Base-by-base conservation (phyloP, 257 asterid genomes). In the Forsythia viridissima region DNA sequence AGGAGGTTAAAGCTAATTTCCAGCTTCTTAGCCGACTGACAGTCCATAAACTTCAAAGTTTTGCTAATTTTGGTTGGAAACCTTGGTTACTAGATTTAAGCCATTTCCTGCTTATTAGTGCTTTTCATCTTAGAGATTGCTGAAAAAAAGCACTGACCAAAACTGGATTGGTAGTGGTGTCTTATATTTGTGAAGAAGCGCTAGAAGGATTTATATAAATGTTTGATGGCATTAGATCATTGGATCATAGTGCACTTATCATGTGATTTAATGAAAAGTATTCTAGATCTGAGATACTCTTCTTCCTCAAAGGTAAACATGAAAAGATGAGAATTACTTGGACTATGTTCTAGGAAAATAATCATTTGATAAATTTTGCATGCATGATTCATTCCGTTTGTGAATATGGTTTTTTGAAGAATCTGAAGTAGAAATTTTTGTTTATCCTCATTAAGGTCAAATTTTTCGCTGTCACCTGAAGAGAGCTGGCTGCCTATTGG, bases 401-500 rank as follows among this genome's bases (percentile, higher is more conserved):
- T 55, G 10, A 55, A 55, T n/a, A 55, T 55, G 65, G 65, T n/a
- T 55, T 16, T 55, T 55, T n/a, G 65, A 30, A 63, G 37, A 24
- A 63, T 63, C 70, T 24, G 18, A 63, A 21, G 8, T 21, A 3
- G 40, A 63, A 24, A 63, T 30, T 24, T 18, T 63, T 63, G 40
- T 24, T 63, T 30, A 63, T 63, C 70, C 18, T 63, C 18, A 8
- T 63, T 24, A 10, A 93, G 99, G 92, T 79, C 97, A 36, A 91
- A 91, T 83, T 86, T 93, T 74, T 96, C 99, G 24, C 80, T 96
- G 75, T 93, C 94, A 75, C 98, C 97, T 0, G 99, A 96, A 67
- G 99, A 96, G 37, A 93, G 98, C 89, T 96, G 97, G 98, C 87
- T 96, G 85, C 99, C 99, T 51, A 81, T 96, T 75, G 91, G 93